These are phyloP conservation scores for Fusarium sp. DNA, from an alignment of 2,329 filamentous ascomycete genomes.

Conservation along the genomic window DNA sequence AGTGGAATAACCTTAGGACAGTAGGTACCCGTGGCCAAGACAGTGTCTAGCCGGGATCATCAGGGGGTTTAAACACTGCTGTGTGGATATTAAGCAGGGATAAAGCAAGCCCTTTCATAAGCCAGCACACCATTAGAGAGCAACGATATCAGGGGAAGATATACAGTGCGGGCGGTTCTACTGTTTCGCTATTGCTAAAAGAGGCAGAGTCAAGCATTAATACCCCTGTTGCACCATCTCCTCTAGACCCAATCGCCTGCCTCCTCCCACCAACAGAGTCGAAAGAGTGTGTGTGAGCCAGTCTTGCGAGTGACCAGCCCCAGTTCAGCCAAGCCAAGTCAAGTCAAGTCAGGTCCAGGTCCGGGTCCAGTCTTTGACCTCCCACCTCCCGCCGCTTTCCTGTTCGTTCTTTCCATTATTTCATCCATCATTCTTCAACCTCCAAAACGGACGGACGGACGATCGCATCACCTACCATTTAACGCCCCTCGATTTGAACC, in stretches of 20 bases:
- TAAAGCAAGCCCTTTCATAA: slow-evolving; percentile 18
- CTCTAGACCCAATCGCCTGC: slow-evolving; percentile 41
- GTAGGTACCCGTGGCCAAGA: slow-evolving; percentile 16
- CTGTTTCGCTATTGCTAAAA: slow-evolving; percentile 45
- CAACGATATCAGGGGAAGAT: slow-evolving; percentile 37
- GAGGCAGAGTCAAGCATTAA: slow-evolving; percentile 32
- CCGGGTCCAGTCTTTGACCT: slow-evolving; percentile 38
- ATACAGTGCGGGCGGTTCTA: slow-evolving; percentile 37
- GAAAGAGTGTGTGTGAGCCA: slow-evolving; percentile 12
- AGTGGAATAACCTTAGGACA: background rate
- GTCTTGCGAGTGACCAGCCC: slow-evolving; percentile 3
- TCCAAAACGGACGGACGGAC: slow-evolving; percentile 18
- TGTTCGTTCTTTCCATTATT: slow-evolving; percentile 33
- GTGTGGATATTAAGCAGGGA: slow-evolving; percentile 25
- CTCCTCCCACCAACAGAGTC: slow-evolving; percentile 32
- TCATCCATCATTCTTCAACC: slow-evolving; percentile 46
- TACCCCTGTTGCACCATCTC: slow-evolving; percentile 40
- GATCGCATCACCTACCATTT: slow-evolving; percentile 37
- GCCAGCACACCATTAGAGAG: slow-evolving; percentile 3
- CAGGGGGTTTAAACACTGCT: slow-evolving; percentile 35
- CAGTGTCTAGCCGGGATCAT: slow-evolving; percentile 27
- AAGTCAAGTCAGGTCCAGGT: background rate
- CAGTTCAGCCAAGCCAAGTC: background rate
- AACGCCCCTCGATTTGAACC: slow-evolving; percentile 26
- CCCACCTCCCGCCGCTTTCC: slow-evolving; percentile 36